Percentiles rank a stretch among this genome's conserved stretches.
phyloP scores from a whole-genome alignment of 257 asterid species.

The Verbena officinalis region DNA sequence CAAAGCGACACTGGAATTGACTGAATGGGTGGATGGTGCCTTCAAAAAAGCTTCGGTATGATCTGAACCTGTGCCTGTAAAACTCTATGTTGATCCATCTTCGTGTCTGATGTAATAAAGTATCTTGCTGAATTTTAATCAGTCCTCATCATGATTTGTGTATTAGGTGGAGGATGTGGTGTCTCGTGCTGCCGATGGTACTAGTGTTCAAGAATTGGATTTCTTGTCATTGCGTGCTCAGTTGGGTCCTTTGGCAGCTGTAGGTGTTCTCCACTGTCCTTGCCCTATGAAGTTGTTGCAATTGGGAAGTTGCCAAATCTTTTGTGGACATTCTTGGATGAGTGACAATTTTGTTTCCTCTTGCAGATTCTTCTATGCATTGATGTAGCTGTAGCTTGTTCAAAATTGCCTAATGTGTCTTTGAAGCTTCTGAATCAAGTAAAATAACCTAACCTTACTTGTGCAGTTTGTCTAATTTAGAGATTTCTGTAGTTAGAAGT shows the following conservation, averaged over 20 bases:
- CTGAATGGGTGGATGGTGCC: slow-evolving; percentile 98
- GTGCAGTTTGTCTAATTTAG: slow-evolving; percentile 15
- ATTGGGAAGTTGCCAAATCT: slow-evolving; percentile 30
- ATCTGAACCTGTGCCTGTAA: slow-evolving; percentile 36
- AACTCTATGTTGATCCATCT: slow-evolving; percentile 24
- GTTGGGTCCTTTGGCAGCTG: slow-evolving; percentile 94
- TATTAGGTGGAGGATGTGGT: slow-evolving; percentile 86
- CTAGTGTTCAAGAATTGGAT: slow-evolving; percentile 77
- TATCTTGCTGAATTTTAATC: slow-evolving; percentile 16
- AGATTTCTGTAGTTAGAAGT: slow-evolving; percentile 16
- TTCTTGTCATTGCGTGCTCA: slow-evolving; percentile 76
- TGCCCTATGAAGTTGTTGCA: slow-evolving; percentile 35
- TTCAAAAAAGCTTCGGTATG: slow-evolving; percentile 83
- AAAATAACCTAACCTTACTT: slow-evolving; percentile 37
- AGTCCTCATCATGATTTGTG: slow-evolving; percentile 25
- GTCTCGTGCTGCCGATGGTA: slow-evolving; percentile 85
- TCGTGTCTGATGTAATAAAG: not conserved
- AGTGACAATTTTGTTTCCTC: slow-evolving; percentile 31
- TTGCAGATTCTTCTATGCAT: slow-evolving; percentile 88
- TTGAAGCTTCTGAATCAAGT: slow-evolving; percentile 89
- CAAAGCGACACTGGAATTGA: slow-evolving; percentile 86
- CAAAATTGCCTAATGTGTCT: slow-evolving; percentile 73
- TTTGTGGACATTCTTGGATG: slow-evolving; percentile 31
- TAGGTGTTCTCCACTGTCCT: slow-evolving; percentile 44
- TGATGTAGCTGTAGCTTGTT: slow-evolving; percentile 89